Conservation (phyloP, 1,284 basidiomycete species). For the Papiliotrema flavescens region DNA sequence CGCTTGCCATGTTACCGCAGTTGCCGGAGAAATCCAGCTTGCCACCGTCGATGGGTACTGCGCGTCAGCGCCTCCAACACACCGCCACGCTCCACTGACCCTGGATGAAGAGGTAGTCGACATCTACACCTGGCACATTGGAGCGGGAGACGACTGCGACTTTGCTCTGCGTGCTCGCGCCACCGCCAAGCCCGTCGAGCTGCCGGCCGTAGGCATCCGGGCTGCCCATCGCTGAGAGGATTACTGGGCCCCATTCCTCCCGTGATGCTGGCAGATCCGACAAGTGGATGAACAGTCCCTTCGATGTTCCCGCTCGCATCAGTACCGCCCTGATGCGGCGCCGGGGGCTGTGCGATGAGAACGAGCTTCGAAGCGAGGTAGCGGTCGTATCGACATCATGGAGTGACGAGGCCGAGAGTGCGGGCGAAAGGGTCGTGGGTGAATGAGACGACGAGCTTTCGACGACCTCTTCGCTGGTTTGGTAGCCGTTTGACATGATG, state of each 20-base stretch:
- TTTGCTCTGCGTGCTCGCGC: slow-evolving; percentile 72
- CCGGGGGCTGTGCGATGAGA: neutral
- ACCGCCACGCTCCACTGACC: slow-evolving; percentile 8
- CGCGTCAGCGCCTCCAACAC: neutral
- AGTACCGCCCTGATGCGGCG: slow-evolving; percentile 8
- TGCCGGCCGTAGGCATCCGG: slow-evolving; percentile 74
- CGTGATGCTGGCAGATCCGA: slow-evolving; percentile 55
- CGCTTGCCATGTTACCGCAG: slow-evolving; percentile 37
- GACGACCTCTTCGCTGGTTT: no score
- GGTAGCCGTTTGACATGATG: no score
- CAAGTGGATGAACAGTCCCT: slow-evolving; percentile 65
- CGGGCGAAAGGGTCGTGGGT: neutral
- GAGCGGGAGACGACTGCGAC: slow-evolving; percentile 63
- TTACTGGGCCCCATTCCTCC: slow-evolving; percentile 59
- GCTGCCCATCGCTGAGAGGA: slow-evolving; percentile 76
- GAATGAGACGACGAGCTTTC: no score
- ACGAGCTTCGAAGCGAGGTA: neutral
- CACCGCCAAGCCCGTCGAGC: slow-evolving; percentile 70
- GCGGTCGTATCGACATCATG: neutral
- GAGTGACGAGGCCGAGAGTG: neutral
- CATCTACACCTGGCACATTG: slow-evolving; percentile 15
- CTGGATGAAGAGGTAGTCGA: slow-evolving; percentile 33
- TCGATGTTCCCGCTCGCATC: slow-evolving; percentile 69
- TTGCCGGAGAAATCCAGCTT: slow-evolving; percentile 28
- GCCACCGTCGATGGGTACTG: slow-evolving; percentile 13